Conservation (phyloP, 1,139 yeast genomes). For the Geotrichum histeridarum region DNA sequence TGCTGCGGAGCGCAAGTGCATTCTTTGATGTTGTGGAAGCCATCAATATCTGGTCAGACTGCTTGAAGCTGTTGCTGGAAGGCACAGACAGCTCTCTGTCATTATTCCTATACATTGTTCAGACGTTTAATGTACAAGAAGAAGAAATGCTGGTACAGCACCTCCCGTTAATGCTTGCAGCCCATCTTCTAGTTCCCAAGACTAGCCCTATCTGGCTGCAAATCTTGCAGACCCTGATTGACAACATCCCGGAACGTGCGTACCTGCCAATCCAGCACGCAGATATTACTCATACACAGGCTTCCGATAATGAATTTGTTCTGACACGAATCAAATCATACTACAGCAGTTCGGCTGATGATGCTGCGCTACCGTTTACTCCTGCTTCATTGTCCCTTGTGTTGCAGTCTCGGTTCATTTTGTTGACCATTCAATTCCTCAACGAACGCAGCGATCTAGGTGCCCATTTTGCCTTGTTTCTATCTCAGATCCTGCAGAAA, state of each 20-base stretch:
- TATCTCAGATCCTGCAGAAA: slow-evolving; percentile 44
- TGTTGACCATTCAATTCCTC: slow-evolving; percentile 37
- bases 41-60: slow-evolving; percentile 64
- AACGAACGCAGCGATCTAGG: slow-evolving; percentile 24
- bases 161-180: slow-evolving; percentile 62
- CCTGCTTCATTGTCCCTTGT: slow-evolving; percentile 45
- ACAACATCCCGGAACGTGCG: slow-evolving; percentile 56
- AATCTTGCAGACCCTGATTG: slow-evolving; percentile 42
- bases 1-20: slow-evolving; percentile 54
- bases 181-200: slow-evolving; percentile 36
- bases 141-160: slow-evolving; percentile 80
- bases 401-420: slow-evolving; percentile 39
- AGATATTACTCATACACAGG: slow-evolving; percentile 25
- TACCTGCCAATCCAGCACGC: slow-evolving; percentile 46
- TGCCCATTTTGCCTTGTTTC: slow-evolving; percentile 39
- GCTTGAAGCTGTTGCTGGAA: slow-evolving; percentile 42
- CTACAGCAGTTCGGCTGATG: slow-evolving; percentile 34
- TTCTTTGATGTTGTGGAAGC: slow-evolving; percentile 87
- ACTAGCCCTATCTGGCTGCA: slow-evolving; percentile 33
- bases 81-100: slow-evolving; percentile 14
- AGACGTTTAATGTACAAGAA: slow-evolving; percentile 67
- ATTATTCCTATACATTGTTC: slow-evolving; percentile 54
- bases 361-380: slow-evolving; percentile 41
- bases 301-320: slow-evolving; percentile 26
- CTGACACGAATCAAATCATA: slow-evolving; percentile 33